Evolutionary conservation across 2,329 filamentous ascomycete genomes (phyloP).

Genomic region (Colletotrichum sp.): DNA sequence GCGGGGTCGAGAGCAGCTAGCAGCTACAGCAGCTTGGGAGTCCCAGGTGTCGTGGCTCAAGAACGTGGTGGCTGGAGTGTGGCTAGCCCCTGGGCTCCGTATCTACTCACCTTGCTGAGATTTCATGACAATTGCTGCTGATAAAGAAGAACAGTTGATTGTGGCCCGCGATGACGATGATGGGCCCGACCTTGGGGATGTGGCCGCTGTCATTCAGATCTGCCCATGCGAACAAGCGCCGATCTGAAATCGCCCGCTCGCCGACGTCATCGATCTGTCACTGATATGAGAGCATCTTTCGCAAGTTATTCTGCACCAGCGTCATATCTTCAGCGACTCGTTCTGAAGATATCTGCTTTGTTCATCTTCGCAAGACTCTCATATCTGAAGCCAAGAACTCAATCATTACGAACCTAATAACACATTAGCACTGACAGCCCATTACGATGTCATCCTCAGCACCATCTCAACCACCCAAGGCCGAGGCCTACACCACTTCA

Average conservation of each 20-base stretch:
- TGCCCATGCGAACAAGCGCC: not conserved
- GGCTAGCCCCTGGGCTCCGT: not conserved
- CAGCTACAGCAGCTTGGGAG: not conserved
- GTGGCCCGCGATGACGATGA: not conserved
- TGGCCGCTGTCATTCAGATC: not conserved
- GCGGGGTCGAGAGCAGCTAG: not conserved
- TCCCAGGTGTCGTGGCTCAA: not conserved
- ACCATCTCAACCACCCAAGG: slow-evolving; percentile 11
- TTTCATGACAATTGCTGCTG: not conserved
- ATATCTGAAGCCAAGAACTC: not conserved
- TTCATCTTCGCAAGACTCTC: fast-evolving
- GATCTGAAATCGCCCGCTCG: slow-evolving; percentile 7
- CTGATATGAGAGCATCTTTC: not conserved
- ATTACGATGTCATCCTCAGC: not conserved
- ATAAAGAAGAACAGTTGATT: not conserved
- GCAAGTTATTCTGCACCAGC: not conserved
- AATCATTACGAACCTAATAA: too few species aligned
- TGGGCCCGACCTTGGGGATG: not conserved
- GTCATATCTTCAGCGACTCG: not conserved
- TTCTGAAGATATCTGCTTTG: not conserved
- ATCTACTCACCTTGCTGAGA: not conserved
- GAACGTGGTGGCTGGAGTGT: not conserved
- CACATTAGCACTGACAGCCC: not conserved
- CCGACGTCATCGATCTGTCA: slow-evolving; percentile 23
- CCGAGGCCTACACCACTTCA: slow-evolving; percentile 5